Evolutionary conservation across 331 rosid species (phyloP), one percentile per base, ranked within the genome.

Genomic region (Malus hybrid): DNA sequence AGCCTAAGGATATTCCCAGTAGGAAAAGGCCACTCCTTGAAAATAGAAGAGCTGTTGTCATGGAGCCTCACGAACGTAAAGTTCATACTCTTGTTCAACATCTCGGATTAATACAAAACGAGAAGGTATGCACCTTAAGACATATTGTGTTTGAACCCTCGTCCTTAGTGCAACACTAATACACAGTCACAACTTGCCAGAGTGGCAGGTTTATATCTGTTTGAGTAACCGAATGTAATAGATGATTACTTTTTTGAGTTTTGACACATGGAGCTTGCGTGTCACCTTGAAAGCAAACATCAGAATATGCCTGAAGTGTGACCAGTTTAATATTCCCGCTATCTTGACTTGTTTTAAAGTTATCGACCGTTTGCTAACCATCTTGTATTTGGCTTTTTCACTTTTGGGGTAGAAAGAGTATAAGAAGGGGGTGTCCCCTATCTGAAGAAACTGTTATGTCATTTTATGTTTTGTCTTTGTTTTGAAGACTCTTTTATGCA

Each of bases 51-150:
- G 97, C 92, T 73, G 93, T 90, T 72, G 81, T 92, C 48, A 67
- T 83, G 91, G 99, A 94, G 73, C 87, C 93, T 67, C 85, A 66
- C 2, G 92, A 92, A 78, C 88, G 88, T 18, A 86, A 92, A 84
- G 80, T 87, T 62, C 91, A 65, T 57, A 82, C 91, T 48, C 83
- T 88, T 81, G 86, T 90, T 83, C 97, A 92, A 61, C 94, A 90
- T 34, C 86, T 84, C 29, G 88, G 82, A 32, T 73, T 87, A 50
- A 84, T 94, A 44, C 74, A 74, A 67, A 63, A 52, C 32, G 90
- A 86, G 31, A 92, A 89, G 95, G 99, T 92, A 81, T 16, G 63
- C 54, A 56, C 34, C 57, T 73, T 57, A 66, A 5, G 7, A 27
- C 73, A 70, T 75, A 67, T 55, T 57, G 67, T n/a, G 55, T 68